phyloP scores from a whole-genome alignment of 768 basidiomycete species.

The Rhizopogon salebrosus region DNA sequence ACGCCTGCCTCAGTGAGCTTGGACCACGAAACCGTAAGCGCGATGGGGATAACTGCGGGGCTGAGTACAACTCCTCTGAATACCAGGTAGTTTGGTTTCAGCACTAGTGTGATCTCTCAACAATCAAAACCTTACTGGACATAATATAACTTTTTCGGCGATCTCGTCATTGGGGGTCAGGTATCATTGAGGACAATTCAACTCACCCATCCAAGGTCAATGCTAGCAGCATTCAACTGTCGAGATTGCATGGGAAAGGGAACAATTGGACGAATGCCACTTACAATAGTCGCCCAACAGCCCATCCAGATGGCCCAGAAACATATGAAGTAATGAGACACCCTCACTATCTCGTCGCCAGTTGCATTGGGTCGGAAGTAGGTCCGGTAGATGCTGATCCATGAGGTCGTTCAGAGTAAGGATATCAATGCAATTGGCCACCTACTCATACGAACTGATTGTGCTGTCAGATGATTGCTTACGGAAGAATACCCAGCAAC shows the following conservation, averaged over 20 bases:
- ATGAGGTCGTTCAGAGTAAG: not conserved
- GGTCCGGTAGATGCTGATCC: slow-evolving; percentile 31
- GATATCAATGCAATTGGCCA: not conserved
- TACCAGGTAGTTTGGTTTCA: not conserved
- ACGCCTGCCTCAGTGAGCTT: slow-evolving; percentile 38
- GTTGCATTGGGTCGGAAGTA: slow-evolving; percentile 33
- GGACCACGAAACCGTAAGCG: slow-evolving; percentile 41
- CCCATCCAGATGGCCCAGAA: slow-evolving; percentile 43
- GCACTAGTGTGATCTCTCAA: not conserved
- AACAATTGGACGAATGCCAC: not conserved
- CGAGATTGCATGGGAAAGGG: not conserved
- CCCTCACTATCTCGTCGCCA: slow-evolving; percentile 35
- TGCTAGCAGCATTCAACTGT: slow-evolving; percentile 39
- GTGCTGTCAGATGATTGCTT: not conserved
- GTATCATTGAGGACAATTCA: not conserved
- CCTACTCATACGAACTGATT: slow-evolving; percentile 43
- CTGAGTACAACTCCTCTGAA: slow-evolving; percentile 43
- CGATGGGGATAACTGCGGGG: slow-evolving; percentile 47
- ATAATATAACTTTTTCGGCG: slow-evolving; percentile 32
- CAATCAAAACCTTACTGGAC: slow-evolving; percentile 32
- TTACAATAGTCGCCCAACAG: slow-evolving; percentile 35
- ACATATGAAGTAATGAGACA: slow-evolving; percentile 35
- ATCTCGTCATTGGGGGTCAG: slow-evolving; percentile 3
- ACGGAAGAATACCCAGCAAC: slow-evolving; percentile 9
- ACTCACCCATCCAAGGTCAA: slow-evolving; percentile 44